Evolutionary conservation across 2,329 filamentous ascomycete species (phyloP).

Genomic region (Neopestalotiopsis clavispora): DNA sequence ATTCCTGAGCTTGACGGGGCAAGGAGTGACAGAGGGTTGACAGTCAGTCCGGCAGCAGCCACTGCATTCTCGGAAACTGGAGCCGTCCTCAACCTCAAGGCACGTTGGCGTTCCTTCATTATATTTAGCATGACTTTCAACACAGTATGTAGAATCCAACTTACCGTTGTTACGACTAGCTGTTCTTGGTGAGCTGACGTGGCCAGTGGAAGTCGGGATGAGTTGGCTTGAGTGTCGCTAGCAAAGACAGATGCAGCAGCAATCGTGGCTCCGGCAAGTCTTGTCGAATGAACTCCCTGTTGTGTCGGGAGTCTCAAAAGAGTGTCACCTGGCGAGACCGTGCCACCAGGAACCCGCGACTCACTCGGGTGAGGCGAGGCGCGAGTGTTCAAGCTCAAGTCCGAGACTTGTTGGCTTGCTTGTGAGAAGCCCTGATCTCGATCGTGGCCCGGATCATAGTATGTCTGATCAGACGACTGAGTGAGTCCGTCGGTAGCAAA

Average conservation of each 20-base stretch:
- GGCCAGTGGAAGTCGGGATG: not conserved
- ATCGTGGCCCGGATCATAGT: constrained; percentile 3
- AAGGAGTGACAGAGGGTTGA: not conserved
- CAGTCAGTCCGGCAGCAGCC: not conserved
- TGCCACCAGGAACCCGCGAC: constrained; percentile 11
- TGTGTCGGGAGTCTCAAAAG: not conserved
- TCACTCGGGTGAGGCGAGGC: not conserved
- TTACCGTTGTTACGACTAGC: constrained; percentile 6
- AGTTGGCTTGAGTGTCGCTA: not conserved
- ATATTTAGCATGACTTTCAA: not conserved
- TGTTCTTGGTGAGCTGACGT: not conserved
- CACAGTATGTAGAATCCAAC: not conserved
- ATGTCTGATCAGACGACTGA: constrained; percentile 1
- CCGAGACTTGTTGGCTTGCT: not conserved
- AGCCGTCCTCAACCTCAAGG: not conserved
- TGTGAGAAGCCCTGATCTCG: constrained; percentile 6
- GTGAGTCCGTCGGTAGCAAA: not conserved
- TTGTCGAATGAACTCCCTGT: not conserved
- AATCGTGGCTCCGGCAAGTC: not conserved
- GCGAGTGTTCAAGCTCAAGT: not conserved
- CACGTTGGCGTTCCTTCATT: not conserved
- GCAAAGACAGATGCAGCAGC: not conserved
- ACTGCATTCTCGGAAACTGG: not conserved
- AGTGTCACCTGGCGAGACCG: not conserved
- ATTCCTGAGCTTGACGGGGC: not conserved